Evolutionary conservation across 2,329 filamentous ascomycete species (phyloP).

Genomic region (Erysiphe pulchra): DNA sequence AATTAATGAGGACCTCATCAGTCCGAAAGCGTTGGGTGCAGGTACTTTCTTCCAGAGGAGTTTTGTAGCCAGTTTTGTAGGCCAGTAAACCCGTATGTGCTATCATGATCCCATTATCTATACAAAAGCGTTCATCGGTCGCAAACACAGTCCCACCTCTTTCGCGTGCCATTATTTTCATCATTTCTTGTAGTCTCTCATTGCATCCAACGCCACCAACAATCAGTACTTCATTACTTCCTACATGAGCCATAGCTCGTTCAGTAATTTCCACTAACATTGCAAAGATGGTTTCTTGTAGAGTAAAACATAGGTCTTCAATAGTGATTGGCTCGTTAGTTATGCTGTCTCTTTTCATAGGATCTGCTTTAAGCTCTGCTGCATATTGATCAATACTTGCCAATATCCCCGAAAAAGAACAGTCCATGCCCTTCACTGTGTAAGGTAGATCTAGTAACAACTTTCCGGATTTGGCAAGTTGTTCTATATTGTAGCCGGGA

Average conservation of each 20-base stretch:
- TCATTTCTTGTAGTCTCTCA: constrained; percentile 88
- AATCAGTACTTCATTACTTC: constrained; percentile 69
- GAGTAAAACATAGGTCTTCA: constrained; percentile 72
- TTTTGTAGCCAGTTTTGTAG: constrained; percentile 56
- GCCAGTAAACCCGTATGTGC: constrained; percentile 81
- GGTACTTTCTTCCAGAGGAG: constrained; percentile 52
- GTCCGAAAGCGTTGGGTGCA: constrained; percentile 68
- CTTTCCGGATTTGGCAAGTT: constrained; percentile 52
- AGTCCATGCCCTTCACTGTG: constrained; percentile 96
- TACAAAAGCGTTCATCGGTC: constrained; percentile 92
- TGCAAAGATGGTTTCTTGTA: constrained; percentile 86
- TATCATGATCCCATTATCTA: constrained; percentile 99
- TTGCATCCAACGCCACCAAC: constrained; percentile 94
- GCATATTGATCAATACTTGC: constrained; percentile 62
- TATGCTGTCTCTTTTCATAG: constrained; percentile 20
- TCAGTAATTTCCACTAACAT: constrained; percentile 99
- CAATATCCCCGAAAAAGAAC: constrained; percentile 80
- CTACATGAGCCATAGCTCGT: constrained; percentile 93
- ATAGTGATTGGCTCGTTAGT: constrained; percentile 37
- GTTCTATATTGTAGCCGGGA: constrained; percentile 94
- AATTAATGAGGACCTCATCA: constrained; percentile 56
- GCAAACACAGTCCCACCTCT: constrained; percentile 77
- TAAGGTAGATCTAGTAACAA: constrained; percentile 73
- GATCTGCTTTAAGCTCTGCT: constrained; percentile 29
- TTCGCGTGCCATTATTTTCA: constrained; percentile 82